These are phyloP conservation scores for Fusarium secorum DNA, from an alignment of 2,329 filamentous ascomycete genomes.

Conservation along the genomic window DNA sequence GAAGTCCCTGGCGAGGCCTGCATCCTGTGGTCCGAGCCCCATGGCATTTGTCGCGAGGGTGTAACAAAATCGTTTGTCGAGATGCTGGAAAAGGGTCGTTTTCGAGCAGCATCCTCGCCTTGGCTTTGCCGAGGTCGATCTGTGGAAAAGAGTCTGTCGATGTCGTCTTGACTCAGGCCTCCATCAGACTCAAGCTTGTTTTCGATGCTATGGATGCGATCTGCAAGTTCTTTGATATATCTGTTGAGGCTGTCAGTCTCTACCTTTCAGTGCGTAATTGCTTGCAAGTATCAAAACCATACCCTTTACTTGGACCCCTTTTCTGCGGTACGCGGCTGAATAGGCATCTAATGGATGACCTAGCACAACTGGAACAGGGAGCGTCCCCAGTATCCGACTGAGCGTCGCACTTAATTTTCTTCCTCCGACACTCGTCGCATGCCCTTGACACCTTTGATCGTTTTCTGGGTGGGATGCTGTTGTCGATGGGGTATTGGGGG, in stretches of 20 bases:
- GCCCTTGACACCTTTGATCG: slow-evolving; percentile 87
- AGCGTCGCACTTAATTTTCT: slow-evolving; percentile 90
- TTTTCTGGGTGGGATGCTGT: slow-evolving; percentile 74
- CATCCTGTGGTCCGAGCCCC: slow-evolving; percentile 58
- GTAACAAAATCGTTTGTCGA: slow-evolving; percentile 53
- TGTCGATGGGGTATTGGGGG: slow-evolving; percentile 55
- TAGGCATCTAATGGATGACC: slow-evolving; percentile 77
- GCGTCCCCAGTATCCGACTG: slow-evolving; percentile 75
- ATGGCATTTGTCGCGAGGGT: slow-evolving; percentile 54
- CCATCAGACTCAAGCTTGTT: slow-evolving; percentile 71
- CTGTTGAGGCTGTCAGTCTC: slow-evolving; percentile 50
- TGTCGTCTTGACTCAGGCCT: slow-evolving; percentile 53
- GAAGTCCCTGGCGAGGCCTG: slow-evolving; percentile 52
- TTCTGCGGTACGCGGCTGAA: slow-evolving; percentile 91
- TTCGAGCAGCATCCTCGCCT: slow-evolving; percentile 47
- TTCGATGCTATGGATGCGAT: slow-evolving; percentile 83
- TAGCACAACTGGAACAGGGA: slow-evolving; percentile 82
- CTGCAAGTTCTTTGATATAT: slow-evolving; percentile 91
- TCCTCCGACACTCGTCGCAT: slow-evolving; percentile 87
- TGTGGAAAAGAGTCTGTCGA: slow-evolving; percentile 53
- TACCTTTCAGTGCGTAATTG: background rate
- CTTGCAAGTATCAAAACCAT: slow-evolving; percentile 37
- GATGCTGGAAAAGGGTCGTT: slow-evolving; percentile 60
- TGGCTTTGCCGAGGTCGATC: slow-evolving; percentile 47
- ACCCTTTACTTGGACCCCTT: slow-evolving; percentile 88